A percentile compares a stretch with the other conserved stretches of the same genome.
Evolutionary conservation across 2,329 filamentous ascomycete genomes (phyloP).

Genomic region (Fusarium succisae): DNA sequence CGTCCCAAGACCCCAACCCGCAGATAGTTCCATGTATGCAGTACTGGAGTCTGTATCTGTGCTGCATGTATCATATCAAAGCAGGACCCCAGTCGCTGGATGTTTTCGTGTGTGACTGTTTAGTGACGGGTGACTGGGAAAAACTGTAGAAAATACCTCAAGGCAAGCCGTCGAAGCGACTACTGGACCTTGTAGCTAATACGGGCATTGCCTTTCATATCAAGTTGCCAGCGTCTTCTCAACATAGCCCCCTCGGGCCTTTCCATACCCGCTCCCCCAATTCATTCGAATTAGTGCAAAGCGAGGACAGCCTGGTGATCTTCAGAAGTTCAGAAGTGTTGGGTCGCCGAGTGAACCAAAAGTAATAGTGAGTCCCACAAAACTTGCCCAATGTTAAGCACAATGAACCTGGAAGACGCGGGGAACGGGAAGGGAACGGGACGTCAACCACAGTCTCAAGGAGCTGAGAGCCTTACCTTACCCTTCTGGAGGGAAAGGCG

Average conservation of each 20-base stretch:
- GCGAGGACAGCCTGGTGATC: constrained; percentile 8
- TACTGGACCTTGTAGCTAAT: neutral
- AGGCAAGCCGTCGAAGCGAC: neutral
- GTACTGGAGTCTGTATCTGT: neutral
- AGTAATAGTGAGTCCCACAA: constrained; percentile 7
- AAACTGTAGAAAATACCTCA: constrained; percentile 28
- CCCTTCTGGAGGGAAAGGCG: neutral
- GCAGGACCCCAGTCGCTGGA: neutral
- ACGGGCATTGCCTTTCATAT: neutral
- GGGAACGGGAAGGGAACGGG: constrained; percentile 20
- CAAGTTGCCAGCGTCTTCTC: neutral
- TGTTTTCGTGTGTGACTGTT: neutral
- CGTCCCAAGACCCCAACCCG: constrained; percentile 4
- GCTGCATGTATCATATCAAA: constrained; percentile 8
- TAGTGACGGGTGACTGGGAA: neutral
- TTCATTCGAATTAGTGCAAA: constrained; percentile 10
- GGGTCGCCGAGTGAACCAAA: constrained; percentile 17
- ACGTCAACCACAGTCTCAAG: constrained; percentile 4
- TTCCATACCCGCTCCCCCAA: constrained; percentile 31
- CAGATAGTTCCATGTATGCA: constrained; percentile 12
- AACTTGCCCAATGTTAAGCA: constrained; percentile 1
- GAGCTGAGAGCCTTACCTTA: constrained; percentile 24
- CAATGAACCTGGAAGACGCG: constrained; percentile 17
- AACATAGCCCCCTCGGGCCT: constrained; percentile 16
- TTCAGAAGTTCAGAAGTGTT: neutral